phyloP scores from a whole-genome alignment of 129 eudicot species.

The Saussurea involucrata region DNA sequence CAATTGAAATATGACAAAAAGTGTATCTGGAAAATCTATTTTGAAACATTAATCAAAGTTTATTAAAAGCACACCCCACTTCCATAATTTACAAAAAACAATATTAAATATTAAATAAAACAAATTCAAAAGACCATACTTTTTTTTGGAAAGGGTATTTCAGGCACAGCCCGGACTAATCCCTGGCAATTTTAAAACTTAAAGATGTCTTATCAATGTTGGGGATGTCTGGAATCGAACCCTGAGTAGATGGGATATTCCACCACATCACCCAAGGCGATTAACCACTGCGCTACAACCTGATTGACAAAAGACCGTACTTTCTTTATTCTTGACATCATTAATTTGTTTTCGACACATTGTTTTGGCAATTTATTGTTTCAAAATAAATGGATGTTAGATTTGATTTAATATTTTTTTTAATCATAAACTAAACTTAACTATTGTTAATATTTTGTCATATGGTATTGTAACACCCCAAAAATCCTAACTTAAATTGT shows the following conservation, averaged over 20 bases:
- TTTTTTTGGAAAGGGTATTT: too few relatives aligned
- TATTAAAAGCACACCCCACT: constrained; percentile 16
- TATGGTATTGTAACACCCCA: too few relatives aligned
- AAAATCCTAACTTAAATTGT: too few relatives aligned
- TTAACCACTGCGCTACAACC: too few relatives aligned
- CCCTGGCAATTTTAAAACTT: too few relatives aligned
- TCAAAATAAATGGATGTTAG: not conserved
- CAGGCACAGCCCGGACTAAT: too few relatives aligned
- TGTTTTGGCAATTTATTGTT: not conserved
- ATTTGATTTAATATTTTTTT: not conserved
- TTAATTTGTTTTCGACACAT: not conserved
- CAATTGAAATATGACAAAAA: constrained; percentile 23
- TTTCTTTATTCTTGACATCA: constrained; percentile 9
- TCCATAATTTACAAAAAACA: not conserved
- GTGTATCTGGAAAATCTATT: constrained; percentile 11
- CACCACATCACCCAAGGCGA: too few relatives aligned
- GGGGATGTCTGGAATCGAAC: too few relatives aligned
- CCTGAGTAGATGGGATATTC: too few relatives aligned
- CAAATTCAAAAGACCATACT: constrained; percentile 5
- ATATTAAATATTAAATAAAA: not conserved
- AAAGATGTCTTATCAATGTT: too few relatives aligned
- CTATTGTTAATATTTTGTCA: not conserved
- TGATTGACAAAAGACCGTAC: too few relatives aligned
- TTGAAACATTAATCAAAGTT: constrained; percentile 17
- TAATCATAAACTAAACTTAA: not conserved